These are phyloP conservation scores for Barbarea vulgaris DNA, from an alignment of 345 rosid species.

Conservation along the genomic window DNA sequence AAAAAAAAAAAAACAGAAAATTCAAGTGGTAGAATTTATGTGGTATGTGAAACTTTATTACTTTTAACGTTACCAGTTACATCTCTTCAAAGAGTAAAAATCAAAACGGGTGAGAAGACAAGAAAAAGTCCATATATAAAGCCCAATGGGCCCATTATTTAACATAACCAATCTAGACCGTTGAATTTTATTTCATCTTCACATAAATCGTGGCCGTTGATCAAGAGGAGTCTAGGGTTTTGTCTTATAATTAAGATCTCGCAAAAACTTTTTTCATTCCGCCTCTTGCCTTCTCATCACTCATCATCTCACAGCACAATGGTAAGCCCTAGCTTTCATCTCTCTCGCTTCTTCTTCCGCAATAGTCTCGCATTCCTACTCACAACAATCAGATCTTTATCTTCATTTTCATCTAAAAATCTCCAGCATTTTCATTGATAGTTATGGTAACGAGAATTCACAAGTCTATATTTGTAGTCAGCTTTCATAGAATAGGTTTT, in stretches of 20 bases:
- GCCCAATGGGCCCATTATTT: not conserved
- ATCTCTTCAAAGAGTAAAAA: not conserved
- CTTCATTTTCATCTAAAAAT: constrained; percentile 2
- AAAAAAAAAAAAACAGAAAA: too few relatives aligned
- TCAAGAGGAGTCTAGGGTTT: constrained; percentile 47
- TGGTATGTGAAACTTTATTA: not conserved
- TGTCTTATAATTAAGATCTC: constrained; percentile 15
- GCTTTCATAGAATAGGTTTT: not conserved
- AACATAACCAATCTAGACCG: not conserved
- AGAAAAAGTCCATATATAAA: not conserved
- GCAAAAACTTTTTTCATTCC: not conserved
- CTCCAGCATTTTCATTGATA: not conserved
- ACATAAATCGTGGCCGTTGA: constrained; percentile 35
- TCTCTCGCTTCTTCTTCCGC: not conserved
- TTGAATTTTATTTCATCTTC: not conserved
- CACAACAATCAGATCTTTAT: not conserved
- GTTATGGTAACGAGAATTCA: constrained; percentile 1
- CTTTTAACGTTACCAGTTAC: not conserved
- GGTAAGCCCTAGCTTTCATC: constrained; percentile 24
- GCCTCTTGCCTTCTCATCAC: constrained; percentile 36
- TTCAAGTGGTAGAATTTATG: too few relatives aligned
- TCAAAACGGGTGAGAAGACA: not conserved
- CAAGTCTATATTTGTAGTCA: not conserved
- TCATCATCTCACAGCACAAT: constrained; percentile 33
- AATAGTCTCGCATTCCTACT: not conserved